Base-by-base conservation (phyloP, 345 rosid species). In the Reutealis trisperma region DNA sequence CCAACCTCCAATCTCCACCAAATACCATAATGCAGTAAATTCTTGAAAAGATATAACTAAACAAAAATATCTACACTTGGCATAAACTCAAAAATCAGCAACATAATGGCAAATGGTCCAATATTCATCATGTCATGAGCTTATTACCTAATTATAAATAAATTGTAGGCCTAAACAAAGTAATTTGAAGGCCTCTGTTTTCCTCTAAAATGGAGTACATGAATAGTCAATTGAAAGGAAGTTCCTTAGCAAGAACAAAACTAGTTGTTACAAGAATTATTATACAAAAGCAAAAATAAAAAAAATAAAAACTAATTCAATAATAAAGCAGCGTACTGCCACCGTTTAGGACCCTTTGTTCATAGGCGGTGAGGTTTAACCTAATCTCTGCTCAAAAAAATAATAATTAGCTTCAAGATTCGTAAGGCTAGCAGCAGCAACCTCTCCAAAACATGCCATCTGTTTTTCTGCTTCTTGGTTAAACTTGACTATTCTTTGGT, bases 401-500 rank as follows among this genome's bases (percentile, higher is more conserved):
- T 89, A 93, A 81, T 90, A 93, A 77, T 90, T 93, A 73, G 91
- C 78, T 85, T 95, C 91, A 5, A 93, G 91, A 81, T 92, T 93
- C 86, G 89, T 90, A 54, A 95, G 96, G 79, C 96, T 88, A 1
- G 96, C 92, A 21, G 94, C 92, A 24, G 97, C 96, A 82, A 88
- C 93, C 69, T 92, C 97, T 2, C 89, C 98, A 16, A 90, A 95
- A 80, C 83, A 87, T 78, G 45, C 81, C 82, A 67, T 91, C 94
- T 0, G 94, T 83, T 84, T 84, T 89, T 68, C 96, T 0, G 92
- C 92, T 71, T 83, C 87, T 70, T 84, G 90, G 66, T 85, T 81
- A 73, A 96, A 91, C 78, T 91, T 90, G 0, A 51, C 82, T 9
- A 88, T 92, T 73, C 96, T 91, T 78, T 89, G 91, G 77, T 93